phyloP scores from a whole-genome alignment of 1,284 basidiomycete genomes.

The Puccinia polysora region DNA sequence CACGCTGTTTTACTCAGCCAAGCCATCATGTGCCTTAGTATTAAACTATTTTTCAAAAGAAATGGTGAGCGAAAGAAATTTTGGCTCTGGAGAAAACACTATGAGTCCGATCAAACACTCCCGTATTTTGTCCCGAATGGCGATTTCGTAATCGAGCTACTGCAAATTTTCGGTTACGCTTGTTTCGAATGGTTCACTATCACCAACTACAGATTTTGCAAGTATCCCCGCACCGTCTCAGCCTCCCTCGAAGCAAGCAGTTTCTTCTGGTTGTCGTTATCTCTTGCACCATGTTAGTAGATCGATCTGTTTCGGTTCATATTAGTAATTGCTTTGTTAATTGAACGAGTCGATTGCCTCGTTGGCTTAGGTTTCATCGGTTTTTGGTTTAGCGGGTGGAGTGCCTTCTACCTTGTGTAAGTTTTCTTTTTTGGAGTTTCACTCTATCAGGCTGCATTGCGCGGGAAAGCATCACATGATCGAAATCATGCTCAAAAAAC shows the following conservation, averaged over 20 bases:
- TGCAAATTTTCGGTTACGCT: neutral
- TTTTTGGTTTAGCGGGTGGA: constrained; percentile 14
- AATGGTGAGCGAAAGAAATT: neutral
- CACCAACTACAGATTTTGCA: neutral
- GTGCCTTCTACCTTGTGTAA: constrained; percentile 7
- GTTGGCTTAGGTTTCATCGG: constrained; percentile 17
- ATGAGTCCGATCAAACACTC: neutral
- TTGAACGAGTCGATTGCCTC: too few species aligned
- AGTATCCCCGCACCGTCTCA: neutral
- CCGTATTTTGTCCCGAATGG: constrained; percentile 1
- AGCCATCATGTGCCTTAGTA: neutral
- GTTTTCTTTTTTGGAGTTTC: neutral
- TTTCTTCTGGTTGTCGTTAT: constrained; percentile 6
- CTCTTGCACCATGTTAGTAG: constrained; percentile 1
- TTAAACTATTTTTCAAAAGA: neutral
- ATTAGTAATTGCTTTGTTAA: too few species aligned
- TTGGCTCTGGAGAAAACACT: constrained; percentile 11
- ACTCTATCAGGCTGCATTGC: too few species aligned
- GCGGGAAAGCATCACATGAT: too few species aligned
- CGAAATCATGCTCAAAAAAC: too few species aligned
- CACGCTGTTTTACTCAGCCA: neutral
- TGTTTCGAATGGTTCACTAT: neutral
- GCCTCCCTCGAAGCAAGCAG: neutral
- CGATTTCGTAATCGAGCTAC: neutral
- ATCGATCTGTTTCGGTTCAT: too few species aligned